phyloP scores from a whole-genome alignment of 1,139 yeast species.

The Hemisphaericaspora xylanilytica region DNA sequence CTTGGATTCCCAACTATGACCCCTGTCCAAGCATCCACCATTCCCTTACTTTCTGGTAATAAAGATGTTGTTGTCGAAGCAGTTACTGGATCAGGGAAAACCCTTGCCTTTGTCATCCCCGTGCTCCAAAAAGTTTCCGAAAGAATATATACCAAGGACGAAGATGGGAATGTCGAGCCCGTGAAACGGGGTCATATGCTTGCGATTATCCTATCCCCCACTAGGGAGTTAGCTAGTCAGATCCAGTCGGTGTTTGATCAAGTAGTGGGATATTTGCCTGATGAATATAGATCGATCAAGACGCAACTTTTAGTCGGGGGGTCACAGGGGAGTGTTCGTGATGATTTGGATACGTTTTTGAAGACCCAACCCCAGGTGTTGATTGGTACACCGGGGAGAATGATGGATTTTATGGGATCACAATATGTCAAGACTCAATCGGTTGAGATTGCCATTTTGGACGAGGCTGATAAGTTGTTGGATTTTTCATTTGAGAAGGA shows the following conservation, averaged over 20 bases:
- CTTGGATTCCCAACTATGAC: slow-evolving; percentile 85
- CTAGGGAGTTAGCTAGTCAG: slow-evolving; percentile 88
- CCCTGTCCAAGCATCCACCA: slow-evolving; percentile 95
- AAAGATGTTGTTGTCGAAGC: slow-evolving; percentile 97
- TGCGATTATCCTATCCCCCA: slow-evolving; percentile 79
- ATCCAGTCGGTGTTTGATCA: slow-evolving; percentile 64
- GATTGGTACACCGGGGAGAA: slow-evolving; percentile 92
- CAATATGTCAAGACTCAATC: slow-evolving; percentile 51
- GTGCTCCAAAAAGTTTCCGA: slow-evolving; percentile 61
- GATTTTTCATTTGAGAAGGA: slow-evolving; percentile 77
- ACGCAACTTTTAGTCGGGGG: slow-evolving; percentile 89
- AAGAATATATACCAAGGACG: slow-evolving; percentile 23
- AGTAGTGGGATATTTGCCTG: slow-evolving; percentile 61
- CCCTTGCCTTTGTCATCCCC: slow-evolving; percentile 84
- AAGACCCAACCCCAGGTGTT: slow-evolving; percentile 64
- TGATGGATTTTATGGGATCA: slow-evolving; percentile 66
- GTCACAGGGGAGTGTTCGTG: slow-evolving; percentile 66
- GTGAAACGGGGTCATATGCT: slow-evolving; percentile 63
- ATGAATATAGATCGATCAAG: slow-evolving; percentile 38
- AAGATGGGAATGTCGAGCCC: slow-evolving; percentile 25
- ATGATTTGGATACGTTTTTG: slow-evolving; percentile 63
- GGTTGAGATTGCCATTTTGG: slow-evolving; percentile 75
- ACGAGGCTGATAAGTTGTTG: slow-evolving; percentile 88
- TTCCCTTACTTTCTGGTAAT: slow-evolving; percentile 81
- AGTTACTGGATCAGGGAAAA: slow-evolving; percentile 96